A percentile compares a stretch with the other conserved stretches of the same genome.
These are phyloP conservation scores for Clitoria ternatea DNA, from an alignment of 306 rosid genomes.

Conservation along the genomic window DNA sequence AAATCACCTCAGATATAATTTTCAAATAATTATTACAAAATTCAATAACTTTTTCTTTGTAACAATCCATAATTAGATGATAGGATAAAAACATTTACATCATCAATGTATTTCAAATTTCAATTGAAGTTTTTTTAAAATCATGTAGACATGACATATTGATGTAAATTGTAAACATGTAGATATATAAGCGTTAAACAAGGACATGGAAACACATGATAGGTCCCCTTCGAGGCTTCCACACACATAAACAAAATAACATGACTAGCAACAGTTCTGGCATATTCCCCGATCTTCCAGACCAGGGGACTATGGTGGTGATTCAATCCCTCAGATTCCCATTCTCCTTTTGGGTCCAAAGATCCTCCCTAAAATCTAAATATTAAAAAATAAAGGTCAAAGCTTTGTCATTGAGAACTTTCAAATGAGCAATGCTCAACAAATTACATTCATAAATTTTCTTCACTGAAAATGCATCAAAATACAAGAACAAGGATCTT, in stretches of 20 bases:
- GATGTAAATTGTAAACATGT: neutral
- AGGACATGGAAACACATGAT: neutral
- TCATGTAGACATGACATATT: neutral
- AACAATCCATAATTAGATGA: too few species aligned
- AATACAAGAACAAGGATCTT: slow-evolving; percentile 7
- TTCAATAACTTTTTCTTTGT: too few species aligned
- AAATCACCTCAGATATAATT: too few species aligned
- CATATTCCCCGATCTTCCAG: neutral
- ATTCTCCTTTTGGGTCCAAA: too few species aligned
- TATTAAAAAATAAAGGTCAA: neutral
- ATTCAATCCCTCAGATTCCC: neutral
- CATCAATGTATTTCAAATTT: too few species aligned
- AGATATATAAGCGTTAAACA: neutral
- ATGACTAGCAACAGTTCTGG: neutral
- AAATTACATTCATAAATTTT: neutral
- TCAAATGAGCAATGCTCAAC: neutral
- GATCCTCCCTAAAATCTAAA: neutral
- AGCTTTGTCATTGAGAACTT: neutral
- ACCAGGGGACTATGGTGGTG: neutral
- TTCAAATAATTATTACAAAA: too few species aligned
- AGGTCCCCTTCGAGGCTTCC: neutral
- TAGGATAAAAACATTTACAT: too few species aligned
- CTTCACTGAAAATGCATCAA: neutral
- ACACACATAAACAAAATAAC: neutral
- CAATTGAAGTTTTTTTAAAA: too few species aligned